Base-by-base conservation (phyloP, 345 rosid species). In the Salix arbutifolia region DNA sequence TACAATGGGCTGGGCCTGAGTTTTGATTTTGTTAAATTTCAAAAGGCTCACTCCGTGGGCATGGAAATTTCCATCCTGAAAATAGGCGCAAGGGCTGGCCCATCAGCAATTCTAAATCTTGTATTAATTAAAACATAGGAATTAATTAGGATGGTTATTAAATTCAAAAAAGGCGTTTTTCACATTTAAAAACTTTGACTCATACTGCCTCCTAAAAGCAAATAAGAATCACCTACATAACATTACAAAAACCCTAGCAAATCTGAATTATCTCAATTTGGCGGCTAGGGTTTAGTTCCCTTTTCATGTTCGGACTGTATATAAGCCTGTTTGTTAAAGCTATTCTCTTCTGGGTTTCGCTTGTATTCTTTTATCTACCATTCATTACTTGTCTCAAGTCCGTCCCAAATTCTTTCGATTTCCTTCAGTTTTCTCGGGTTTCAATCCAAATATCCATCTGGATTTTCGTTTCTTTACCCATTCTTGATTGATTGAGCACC, bases 221-320 rank as follows among this genome's bases (percentile, higher is more conserved):
- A 58, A 58, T n/a, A 58, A 21, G 60, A 53, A 53, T 53, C 3
- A 53, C 60, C 3, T 53, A 21, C 21, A 53, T 53, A 6, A 19
- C 23, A 21, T 53, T 1, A 58, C 64, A 58, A 58, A 58, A 58
- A 58, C 64, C 64, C 64, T 58, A 58, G 26, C 64, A 58, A 58
- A 4, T 10, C 4, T 58, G 64, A 23, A 10, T 58, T 5, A 23
- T 12, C 64, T 70, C 74, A 62, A 70, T 62, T 67, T 31, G 88
- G 88, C 86, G 90, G 90, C 90, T 85, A 84, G 87, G 87, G 86
- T 84, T 85, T 83, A 77, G 26, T 16, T 42, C 18, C 66, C 38
- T 38, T 23, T 33, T 50, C 62, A 18, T 19, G 50, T 50, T 26
- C 44, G 50, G 31, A 71, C 38, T 25, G 8, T 9, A 52, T 50